Evolutionary conservation across 208 protist genomes (phyloP).

Genomic region (Ichthyophonus hoferi): DNA sequence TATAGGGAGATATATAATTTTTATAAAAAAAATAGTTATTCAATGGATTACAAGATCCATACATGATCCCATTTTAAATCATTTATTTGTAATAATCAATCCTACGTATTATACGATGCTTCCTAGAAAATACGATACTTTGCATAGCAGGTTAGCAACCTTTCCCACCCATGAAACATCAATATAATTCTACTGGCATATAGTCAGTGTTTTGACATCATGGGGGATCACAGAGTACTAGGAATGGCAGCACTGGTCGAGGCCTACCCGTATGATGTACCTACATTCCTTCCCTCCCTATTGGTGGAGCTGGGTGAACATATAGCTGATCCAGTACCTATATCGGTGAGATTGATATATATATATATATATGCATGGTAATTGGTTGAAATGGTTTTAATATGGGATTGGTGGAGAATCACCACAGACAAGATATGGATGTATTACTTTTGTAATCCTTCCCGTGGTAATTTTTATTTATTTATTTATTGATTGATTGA

Average conservation of each 20-base stretch:
- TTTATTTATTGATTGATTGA: neutral
- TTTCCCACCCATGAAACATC: too few relatives aligned
- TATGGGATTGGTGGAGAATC: neutral
- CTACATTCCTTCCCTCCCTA: slow-evolving; percentile 27
- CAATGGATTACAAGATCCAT: too few relatives aligned
- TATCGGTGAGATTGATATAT: neutral
- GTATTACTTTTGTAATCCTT: neutral
- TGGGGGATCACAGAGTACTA: slow-evolving; percentile 24
- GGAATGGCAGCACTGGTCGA: slow-evolving; percentile 14
- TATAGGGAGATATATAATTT: too few relatives aligned
- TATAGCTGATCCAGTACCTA: slow-evolving; percentile 20
- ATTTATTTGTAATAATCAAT: too few relatives aligned
- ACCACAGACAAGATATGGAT: neutral
- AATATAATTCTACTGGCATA: too few relatives aligned
- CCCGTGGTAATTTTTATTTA: neutral
- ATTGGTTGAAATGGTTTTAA: neutral
- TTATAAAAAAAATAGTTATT: too few relatives aligned
- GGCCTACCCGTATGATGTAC: slow-evolving; percentile 38
- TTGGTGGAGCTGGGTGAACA: slow-evolving; percentile 28
- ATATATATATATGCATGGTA: neutral
- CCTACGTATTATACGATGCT: too few relatives aligned
- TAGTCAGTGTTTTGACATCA: too few relatives aligned
- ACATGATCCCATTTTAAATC: too few relatives aligned
- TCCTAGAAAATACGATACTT: too few relatives aligned
- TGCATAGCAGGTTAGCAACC: too few relatives aligned